These are phyloP conservation scores for Aspergillus amoenus DNA, from an alignment of 2,329 filamentous ascomycete genomes.

Conservation along the genomic window DNA sequence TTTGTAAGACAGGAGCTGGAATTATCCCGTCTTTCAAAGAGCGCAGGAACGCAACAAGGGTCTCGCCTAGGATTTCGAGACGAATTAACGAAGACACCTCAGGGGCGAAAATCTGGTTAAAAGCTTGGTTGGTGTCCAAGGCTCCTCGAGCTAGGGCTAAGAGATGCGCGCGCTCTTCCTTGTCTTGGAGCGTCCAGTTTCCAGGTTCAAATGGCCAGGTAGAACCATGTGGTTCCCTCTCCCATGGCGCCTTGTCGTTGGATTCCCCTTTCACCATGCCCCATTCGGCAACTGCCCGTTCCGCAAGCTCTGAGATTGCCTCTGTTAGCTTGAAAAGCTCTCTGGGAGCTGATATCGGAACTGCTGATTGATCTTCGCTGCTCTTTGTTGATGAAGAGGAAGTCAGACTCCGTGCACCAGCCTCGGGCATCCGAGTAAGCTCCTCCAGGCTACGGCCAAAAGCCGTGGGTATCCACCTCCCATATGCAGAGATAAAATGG, in stretches of 20 bases:
- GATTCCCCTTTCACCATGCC: constrained; percentile 53
- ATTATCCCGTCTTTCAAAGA: constrained; percentile 79
- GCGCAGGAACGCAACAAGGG: constrained; percentile 70
- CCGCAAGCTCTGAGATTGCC: constrained; percentile 63
- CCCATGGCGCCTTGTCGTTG: constrained; percentile 50
- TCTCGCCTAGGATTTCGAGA: constrained; percentile 72
- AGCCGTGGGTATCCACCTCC: constrained; percentile 74
- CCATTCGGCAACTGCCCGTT: constrained; percentile 62
- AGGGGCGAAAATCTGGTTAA: constrained; percentile 62
- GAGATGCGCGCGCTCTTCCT: constrained; percentile 43
- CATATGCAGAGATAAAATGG: constrained; percentile 83
- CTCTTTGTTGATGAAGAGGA: constrained; percentile 24
- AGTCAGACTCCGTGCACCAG: constrained; percentile 68
- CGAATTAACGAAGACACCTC: constrained; percentile 65
- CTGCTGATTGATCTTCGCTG: constrained; percentile 41
- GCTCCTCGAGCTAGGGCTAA: constrained; percentile 57
- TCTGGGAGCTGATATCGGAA: constrained; percentile 74
- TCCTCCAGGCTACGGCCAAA: constrained; percentile 87
- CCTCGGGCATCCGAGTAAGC: constrained; percentile 78
- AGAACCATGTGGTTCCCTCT: constrained; percentile 39
- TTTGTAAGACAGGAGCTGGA: constrained; percentile 66
- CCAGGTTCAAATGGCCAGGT: constrained; percentile 61
- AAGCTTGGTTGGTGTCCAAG: constrained; percentile 67
- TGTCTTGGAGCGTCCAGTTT: constrained; percentile 48
- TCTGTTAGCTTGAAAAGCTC: constrained; percentile 90